phyloP scores from a whole-genome alignment of 2,329 filamentous ascomycete genomes.

The Fusarium nygamai region DNA sequence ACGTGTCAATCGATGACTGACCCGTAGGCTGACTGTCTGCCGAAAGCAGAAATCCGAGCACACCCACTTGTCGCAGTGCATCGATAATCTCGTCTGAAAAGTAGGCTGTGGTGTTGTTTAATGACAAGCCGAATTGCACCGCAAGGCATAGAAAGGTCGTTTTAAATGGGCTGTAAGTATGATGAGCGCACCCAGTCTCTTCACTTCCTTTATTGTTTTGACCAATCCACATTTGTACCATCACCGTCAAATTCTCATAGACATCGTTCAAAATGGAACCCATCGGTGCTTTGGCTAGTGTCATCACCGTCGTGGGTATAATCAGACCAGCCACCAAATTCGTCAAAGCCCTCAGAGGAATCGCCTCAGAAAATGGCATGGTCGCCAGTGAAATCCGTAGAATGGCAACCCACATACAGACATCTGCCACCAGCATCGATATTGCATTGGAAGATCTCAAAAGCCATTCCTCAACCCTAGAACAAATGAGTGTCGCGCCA shows the following conservation, averaged over 20 bases:
- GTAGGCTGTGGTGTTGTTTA: background rate
- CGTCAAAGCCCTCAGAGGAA: background rate
- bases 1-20: conserved; percentile 12
- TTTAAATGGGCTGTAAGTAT: too few relatives aligned
- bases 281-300: background rate
- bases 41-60: background rate
- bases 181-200: too few relatives aligned
- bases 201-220: background rate
- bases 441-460: background rate
- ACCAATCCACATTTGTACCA: background rate
- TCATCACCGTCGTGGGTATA: background rate
- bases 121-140: background rate
- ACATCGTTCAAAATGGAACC: background rate
- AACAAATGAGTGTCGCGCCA: background rate
- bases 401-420: background rate
- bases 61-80: background rate
- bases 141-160: background rate
- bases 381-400: background rate
- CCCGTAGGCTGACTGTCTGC: background rate
- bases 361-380: background rate
- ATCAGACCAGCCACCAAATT: background rate
- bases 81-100: background rate
- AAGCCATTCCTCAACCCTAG: background rate
- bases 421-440: background rate
- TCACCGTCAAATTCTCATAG: background rate